Percentiles rank a stretch among this genome's conserved stretches.
phyloP scores from a whole-genome alignment of 1,284 basidiomycete species.

The Ceratobasidium sp. region DNA sequence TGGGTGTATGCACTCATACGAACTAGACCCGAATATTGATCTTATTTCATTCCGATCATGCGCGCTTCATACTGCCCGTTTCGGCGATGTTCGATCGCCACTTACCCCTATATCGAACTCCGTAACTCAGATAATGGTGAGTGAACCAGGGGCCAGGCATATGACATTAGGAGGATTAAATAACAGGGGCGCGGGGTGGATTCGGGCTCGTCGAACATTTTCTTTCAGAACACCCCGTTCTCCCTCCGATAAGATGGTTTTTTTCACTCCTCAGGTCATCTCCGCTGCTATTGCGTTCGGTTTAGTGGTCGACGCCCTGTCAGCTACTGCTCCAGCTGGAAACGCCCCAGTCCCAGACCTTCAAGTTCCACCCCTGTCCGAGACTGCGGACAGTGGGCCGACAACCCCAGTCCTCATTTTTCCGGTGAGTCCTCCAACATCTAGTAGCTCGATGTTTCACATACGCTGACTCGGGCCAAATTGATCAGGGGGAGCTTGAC shows the following conservation, averaged over 20 bases:
- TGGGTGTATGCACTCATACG: background rate
- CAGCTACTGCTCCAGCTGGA: background rate
- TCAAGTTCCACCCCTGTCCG: no score
- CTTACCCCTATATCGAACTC: no score
- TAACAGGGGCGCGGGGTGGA: constrained; percentile 5
- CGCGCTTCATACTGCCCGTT: background rate
- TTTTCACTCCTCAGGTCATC: background rate
- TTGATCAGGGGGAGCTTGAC: background rate
- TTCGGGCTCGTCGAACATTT: constrained; percentile 2
- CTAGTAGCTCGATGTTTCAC: background rate
- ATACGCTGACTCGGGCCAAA: no score
- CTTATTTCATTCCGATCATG: background rate
- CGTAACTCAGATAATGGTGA: background rate
- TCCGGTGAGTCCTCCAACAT: background rate
- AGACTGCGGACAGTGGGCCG: no score
- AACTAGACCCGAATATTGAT: background rate
- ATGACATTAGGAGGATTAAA: background rate
- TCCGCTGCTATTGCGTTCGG: background rate
- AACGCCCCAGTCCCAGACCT: no score
- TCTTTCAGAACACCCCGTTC: background rate
- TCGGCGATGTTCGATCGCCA: no score
- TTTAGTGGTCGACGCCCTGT: background rate
- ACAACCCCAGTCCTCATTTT: no score
- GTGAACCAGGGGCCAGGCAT: background rate
- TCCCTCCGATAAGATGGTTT: background rate